These are phyloP conservation scores for Wakefieldia striispora DNA, from an alignment of 768 basidiomycete species.

Conservation along the genomic window DNA sequence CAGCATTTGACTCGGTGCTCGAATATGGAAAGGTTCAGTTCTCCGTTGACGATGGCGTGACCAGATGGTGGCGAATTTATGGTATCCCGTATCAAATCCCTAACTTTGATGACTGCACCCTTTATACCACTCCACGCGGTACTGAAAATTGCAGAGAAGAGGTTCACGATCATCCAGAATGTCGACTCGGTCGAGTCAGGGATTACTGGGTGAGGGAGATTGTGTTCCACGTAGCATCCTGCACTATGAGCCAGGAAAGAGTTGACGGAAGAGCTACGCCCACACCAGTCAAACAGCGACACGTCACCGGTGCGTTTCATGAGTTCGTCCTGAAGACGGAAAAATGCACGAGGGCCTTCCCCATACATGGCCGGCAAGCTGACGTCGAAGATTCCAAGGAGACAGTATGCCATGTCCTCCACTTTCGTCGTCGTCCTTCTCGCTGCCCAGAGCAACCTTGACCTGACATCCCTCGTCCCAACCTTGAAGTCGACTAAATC, in stretches of 20 bases:
- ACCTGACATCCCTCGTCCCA: slow-evolving; percentile 15
- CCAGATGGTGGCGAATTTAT: slow-evolving; percentile 14
- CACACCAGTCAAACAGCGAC: slow-evolving; percentile 27
- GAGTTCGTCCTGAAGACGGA: slow-evolving; percentile 28
- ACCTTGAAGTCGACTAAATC: slow-evolving; percentile 13
- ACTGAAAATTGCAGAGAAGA: slow-evolving; percentile 9
- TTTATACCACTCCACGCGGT: slow-evolving; percentile 7
- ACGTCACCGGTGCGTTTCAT: slow-evolving; percentile 26
- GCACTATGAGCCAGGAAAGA: slow-evolving; percentile 20
- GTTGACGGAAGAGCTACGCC: slow-evolving; percentile 19
- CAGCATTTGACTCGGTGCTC: slow-evolving; percentile 19
- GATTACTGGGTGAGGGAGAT: slow-evolving; percentile 1
- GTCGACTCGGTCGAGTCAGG: slow-evolving; percentile 6
- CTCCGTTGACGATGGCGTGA: slow-evolving; percentile 23
- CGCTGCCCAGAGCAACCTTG: slow-evolving; percentile 28
- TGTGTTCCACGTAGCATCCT: slow-evolving; percentile 13
- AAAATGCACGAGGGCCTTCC: slow-evolving; percentile 27
- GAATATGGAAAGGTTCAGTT: slow-evolving; percentile 20
- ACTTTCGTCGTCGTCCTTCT: slow-evolving; percentile 25
- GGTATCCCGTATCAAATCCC: slow-evolving; percentile 3
- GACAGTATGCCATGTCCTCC: slow-evolving; percentile 31
- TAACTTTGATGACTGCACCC: not conserved
- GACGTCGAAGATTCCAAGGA: slow-evolving; percentile 31
- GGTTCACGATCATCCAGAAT: slow-evolving; percentile 12
- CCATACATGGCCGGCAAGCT: slow-evolving; percentile 27